Conservation (phyloP, 257 asterid genomes). For the Gentiana macrophylla region DNA sequence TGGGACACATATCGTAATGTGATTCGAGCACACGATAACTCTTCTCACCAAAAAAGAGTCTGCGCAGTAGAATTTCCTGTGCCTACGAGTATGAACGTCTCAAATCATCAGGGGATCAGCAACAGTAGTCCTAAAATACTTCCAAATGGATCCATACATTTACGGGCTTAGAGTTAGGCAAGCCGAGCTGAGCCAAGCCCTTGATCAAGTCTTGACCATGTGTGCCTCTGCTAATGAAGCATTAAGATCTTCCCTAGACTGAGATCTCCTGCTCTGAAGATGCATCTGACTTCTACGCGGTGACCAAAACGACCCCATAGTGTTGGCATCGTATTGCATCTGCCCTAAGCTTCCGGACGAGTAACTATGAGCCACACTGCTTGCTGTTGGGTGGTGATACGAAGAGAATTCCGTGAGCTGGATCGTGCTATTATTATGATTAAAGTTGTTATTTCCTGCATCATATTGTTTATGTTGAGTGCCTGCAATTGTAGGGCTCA, state of each 20-base stretch:
- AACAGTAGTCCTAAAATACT: too few relatives aligned
- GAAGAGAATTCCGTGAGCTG: constrained; percentile 51
- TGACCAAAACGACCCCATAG: constrained; percentile 49
- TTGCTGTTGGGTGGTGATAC: constrained; percentile 46
- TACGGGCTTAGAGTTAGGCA: too few relatives aligned
- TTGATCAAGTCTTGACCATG: constrained; percentile 33
- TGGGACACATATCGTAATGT: too few relatives aligned
- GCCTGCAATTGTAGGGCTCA: constrained; percentile 72
- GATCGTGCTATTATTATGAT: constrained; percentile 23
- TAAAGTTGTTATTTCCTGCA: constrained; percentile 25
- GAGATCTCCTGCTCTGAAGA: constrained; percentile 87
- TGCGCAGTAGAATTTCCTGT: too few relatives aligned
- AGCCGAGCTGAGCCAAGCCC: too few relatives aligned
- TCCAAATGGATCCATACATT: too few relatives aligned
- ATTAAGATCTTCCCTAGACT: constrained; percentile 82
- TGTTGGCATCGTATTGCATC: constrained; percentile 51
- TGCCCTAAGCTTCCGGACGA: constrained; percentile 86
- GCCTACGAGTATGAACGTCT: too few relatives aligned
- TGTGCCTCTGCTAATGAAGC: constrained; percentile 62
- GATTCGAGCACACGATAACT: too few relatives aligned
- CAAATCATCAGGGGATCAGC: too few relatives aligned
- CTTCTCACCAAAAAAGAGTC: too few relatives aligned
- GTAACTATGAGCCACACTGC: constrained; percentile 69
- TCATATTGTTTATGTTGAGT: constrained; percentile 50
- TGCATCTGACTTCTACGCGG: constrained; percentile 59